Base-by-base conservation (phyloP, 208 protist species). In the Jaenimonas drosophilae region DNA sequence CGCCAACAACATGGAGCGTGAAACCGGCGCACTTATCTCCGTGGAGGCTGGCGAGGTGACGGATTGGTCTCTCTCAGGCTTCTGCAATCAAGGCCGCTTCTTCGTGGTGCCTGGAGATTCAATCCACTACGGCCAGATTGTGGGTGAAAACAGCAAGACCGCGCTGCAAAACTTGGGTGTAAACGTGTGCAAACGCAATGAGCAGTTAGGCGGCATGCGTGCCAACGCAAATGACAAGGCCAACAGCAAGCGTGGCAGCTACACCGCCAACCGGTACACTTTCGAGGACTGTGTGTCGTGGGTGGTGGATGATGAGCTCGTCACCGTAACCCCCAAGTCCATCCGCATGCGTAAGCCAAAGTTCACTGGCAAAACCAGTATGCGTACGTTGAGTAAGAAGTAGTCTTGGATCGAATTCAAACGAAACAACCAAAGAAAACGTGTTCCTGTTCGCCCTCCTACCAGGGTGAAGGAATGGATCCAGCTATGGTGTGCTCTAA, bases 241-340 rank as follows among this genome's bases (percentile, higher is more conserved):
- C 0, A 74, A 64, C 50, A 77, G 71, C 53, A 79, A 70, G 44
- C 64, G 70, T 11, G 57, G 70, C 11, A 48, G 53, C 28, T 95
- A 81, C 54, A 62, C 38, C n/a, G 68, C 88, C 0, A 40, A 32
- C 24, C 74, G 64, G 34, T 71, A 56, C 43, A 88, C 43, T 12
- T 91, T 95, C 49, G 88, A 95, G 56, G 88, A 95, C 46, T 90
- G 80, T 37, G 64, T 89, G 0, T 64, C 88, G 12, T 95, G 88
- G 84, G 83, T 91, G 17, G 78, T 76, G 6, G 79, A 88, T 42
- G 81, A 92, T 29, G 88, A 95, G 53, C 63, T 95, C 19, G 84
- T 95, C 5, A 95, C 88, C 16, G 88, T 95, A 19, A 95, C 88
- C 17, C 88, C 88, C 39, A 87, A 92, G 58, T 92, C 83, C 25